Conservation (phyloP, 768 basidiomycete genomes). For the Exidia glandulosa region DNA sequence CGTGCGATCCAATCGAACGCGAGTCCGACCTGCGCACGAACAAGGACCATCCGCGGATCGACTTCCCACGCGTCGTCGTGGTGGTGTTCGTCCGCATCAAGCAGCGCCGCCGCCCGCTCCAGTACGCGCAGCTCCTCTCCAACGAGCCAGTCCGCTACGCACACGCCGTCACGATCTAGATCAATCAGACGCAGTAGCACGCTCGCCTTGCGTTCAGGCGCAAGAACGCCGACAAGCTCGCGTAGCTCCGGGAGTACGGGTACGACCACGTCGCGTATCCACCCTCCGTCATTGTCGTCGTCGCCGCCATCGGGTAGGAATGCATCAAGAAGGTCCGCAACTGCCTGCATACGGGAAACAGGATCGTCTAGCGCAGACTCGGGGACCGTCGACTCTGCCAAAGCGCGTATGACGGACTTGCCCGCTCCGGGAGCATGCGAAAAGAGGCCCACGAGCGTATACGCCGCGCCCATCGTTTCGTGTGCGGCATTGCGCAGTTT, state of each 20-base stretch:
- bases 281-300: conserved; percentile 27
- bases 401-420: conserved; percentile 31
- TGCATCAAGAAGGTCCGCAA: conserved; percentile 43
- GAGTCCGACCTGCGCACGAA: conserved; percentile 33
- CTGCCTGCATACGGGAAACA: conserved; percentile 26
- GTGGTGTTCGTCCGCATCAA: conserved; percentile 22
- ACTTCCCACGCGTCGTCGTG: neutral
- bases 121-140: conserved; percentile 49
- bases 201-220: conserved; percentile 41
- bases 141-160: conserved; percentile 61
- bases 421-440: too few relatives aligned
- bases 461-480: too few relatives aligned
- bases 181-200: conserved; percentile 43
- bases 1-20: conserved; percentile 8
- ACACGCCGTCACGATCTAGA: conserved; percentile 45
- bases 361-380: conserved; percentile 26
- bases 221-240: conserved; percentile 45
- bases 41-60: conserved; percentile 13
- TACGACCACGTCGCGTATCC: conserved; percentile 47
- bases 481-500: too few relatives aligned
- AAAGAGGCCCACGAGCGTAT: too few relatives aligned
- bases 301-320: conserved; percentile 43
- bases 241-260: conserved; percentile 42
- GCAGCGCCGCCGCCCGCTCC: conserved; percentile 20
- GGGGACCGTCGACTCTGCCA: conserved; percentile 33